Conservation (phyloP, 1,139 yeast genomes). For the Arxiozyma slooffiae region DNA sequence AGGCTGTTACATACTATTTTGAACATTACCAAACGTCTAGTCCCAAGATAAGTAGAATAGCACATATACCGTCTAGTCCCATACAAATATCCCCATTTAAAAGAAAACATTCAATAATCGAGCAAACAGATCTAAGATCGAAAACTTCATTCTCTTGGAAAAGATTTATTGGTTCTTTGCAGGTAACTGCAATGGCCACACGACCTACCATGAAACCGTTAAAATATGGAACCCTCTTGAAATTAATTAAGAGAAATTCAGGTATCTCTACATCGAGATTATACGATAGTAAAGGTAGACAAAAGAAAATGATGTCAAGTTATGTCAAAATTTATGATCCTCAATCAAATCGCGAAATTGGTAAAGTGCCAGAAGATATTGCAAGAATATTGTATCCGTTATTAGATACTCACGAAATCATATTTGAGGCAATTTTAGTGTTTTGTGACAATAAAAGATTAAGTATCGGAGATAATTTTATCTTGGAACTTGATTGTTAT, state of each 20-base stretch:
- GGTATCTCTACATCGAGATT: conserved; percentile 22
- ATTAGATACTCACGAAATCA: conserved; percentile 40
- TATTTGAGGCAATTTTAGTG: conserved; percentile 51
- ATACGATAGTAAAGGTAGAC: conserved; percentile 18
- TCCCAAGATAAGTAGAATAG: neutral
- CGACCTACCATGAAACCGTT: conserved; percentile 54
- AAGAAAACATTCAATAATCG: neutral
- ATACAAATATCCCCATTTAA: conserved; percentile 19
- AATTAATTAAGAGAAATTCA: conserved; percentile 31
- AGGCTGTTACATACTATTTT: neutral
- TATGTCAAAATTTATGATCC: conserved; percentile 24
- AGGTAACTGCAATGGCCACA: conserved; percentile 76
- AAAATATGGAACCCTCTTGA: conserved; percentile 41
- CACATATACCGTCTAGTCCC: neutral
- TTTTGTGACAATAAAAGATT: conserved; percentile 44
- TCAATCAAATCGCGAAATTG: conserved; percentile 47
- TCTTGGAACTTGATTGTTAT: conserved; percentile 54
- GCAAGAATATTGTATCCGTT: conserved; percentile 64
- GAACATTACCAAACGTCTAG: neutral
- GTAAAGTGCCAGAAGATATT: conserved; percentile 63
- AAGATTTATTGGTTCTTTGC: conserved; percentile 58
- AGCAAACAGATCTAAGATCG: neutral
- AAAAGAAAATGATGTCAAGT: conserved; percentile 17
- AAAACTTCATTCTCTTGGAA: conserved; percentile 23
- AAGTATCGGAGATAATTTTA: conserved; percentile 64